A percentile compares a stretch with the other conserved stretches of the same genome.
Conservation (phyloP, 192 early-diverging fungal genomes). For the Backusella psychrophila region DNA sequence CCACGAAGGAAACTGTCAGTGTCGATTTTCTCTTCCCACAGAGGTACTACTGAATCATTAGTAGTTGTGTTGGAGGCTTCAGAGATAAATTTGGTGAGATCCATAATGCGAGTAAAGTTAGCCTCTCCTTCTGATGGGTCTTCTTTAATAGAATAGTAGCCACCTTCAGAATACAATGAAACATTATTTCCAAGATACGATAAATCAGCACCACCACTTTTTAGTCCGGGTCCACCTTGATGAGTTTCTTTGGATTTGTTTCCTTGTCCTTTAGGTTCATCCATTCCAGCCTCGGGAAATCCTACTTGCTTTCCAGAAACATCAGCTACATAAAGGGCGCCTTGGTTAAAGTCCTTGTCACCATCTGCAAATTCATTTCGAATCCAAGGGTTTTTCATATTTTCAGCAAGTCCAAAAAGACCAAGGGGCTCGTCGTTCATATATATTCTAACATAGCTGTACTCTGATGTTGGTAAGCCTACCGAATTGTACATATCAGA, state of each 20-base stretch:
- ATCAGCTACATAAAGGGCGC: neutral
- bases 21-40: neutral
- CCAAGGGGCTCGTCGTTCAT: conserved; percentile 3
- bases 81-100: conserved; percentile 9
- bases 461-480: neutral
- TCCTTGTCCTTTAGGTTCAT: neutral
- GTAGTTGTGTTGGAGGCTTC: neutral
- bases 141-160: conserved; percentile 6
- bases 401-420: conserved; percentile 15
- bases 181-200: conserved; percentile 5
- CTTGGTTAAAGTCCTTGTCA: conserved; percentile 23
- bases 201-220: neutral
- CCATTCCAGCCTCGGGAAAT: neutral
- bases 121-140: neutral
- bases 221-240: neutral
- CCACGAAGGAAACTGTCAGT: conserved; percentile 15
- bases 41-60: neutral
- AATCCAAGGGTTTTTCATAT: conserved; percentile 34
- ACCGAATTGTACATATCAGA: conserved; percentile 3
- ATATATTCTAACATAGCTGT: neutral
- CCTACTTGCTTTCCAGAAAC: neutral
- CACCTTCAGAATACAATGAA: neutral
- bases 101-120: conserved; percentile 5
- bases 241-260: neutral
- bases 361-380: conserved; percentile 29